Percentiles rank a stretch among this genome's conserved stretches.
phyloP scores from a whole-genome alignment of 768 basidiomycete species.

The Suillus placidus region DNA sequence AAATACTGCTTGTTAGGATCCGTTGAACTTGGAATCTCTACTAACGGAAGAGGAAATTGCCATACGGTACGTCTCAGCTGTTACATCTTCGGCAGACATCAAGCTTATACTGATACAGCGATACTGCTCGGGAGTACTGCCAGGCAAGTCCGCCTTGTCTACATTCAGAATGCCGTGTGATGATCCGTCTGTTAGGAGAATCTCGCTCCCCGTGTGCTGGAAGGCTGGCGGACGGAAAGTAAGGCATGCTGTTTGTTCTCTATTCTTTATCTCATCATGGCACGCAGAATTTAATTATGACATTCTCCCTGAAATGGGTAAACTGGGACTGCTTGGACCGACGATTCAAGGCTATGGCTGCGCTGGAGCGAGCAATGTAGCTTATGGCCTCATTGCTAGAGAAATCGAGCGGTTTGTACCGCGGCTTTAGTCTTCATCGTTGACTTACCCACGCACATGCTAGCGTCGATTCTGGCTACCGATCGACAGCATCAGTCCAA shows the following conservation, averaged over 20 bases:
- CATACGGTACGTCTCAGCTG: conserved; percentile 60
- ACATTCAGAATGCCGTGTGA: background rate
- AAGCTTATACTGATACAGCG: conserved; percentile 44
- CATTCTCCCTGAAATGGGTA: conserved; percentile 90
- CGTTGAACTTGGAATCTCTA: conserved; percentile 74
- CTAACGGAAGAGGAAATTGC: conserved; percentile 90
- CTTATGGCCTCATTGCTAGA: conserved; percentile 91
- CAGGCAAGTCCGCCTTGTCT: conserved; percentile 51
- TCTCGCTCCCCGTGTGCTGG: conserved; percentile 83
- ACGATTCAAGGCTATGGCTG: conserved; percentile 95
- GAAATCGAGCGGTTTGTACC: conserved; percentile 82
- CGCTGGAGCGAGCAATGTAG: conserved; percentile 87
- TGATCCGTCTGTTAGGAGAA: conserved; percentile 57
- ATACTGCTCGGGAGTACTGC: conserved; percentile 78
- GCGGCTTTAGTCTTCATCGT: background rate
- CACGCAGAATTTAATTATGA: conserved; percentile 70
- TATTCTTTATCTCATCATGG: background rate
- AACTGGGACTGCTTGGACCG: conserved; percentile 85
- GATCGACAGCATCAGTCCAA: conserved; percentile 93
- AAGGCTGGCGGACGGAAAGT: conserved; percentile 91
- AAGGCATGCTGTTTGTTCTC: conserved; percentile 17
- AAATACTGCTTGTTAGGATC: conserved; percentile 61
- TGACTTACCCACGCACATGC: background rate
- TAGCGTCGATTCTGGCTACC: conserved; percentile 95
- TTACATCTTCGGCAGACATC: background rate